phyloP scores from a whole-genome alignment of 768 basidiomycete species.

The Naganishia vishniacii region DNA sequence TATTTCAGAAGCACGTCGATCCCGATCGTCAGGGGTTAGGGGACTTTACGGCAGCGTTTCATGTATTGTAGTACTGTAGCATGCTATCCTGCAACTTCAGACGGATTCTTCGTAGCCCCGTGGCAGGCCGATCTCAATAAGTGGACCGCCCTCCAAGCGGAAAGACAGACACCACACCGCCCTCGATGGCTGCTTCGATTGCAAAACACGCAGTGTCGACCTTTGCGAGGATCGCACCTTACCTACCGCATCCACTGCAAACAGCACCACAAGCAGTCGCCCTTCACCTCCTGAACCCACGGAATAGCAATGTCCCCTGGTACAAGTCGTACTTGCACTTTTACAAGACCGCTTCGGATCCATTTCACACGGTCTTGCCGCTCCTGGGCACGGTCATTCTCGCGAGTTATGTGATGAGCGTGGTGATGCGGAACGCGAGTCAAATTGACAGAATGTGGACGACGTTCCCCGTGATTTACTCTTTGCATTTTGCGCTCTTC shows the following conservation, averaged over 20 bases:
- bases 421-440: slow-evolving; percentile 41
- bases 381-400: slow-evolving; percentile 21
- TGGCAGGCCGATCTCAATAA: too few species aligned
- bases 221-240: slow-evolving; percentile 11
- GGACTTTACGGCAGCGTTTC: too few species aligned
- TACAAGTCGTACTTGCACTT: slow-evolving; percentile 26
- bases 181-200: slow-evolving; percentile 3
- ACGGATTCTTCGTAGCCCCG: too few species aligned
- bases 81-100: too few species aligned
- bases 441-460: slow-evolving; percentile 66
- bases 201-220: slow-evolving; percentile 1
- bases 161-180: too few species aligned
- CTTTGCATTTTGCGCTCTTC: slow-evolving; percentile 71
- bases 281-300: slow-evolving; percentile 7
- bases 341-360: slow-evolving; percentile 19
- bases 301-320: slow-evolving; percentile 7
- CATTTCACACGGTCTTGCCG: slow-evolving; percentile 23
- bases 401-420: slow-evolving; percentile 31
- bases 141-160: too few species aligned
- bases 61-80: too few species aligned
- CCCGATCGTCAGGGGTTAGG: too few species aligned
- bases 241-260: slow-evolving; percentile 16
- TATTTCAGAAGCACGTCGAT: too few species aligned
- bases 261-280: slow-evolving; percentile 18
- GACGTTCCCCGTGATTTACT: slow-evolving; percentile 71